Evolutionary conservation across 495 filamentous ascomycete genomes (phyloP).

Genomic region (Penicillium malachiteum): DNA sequence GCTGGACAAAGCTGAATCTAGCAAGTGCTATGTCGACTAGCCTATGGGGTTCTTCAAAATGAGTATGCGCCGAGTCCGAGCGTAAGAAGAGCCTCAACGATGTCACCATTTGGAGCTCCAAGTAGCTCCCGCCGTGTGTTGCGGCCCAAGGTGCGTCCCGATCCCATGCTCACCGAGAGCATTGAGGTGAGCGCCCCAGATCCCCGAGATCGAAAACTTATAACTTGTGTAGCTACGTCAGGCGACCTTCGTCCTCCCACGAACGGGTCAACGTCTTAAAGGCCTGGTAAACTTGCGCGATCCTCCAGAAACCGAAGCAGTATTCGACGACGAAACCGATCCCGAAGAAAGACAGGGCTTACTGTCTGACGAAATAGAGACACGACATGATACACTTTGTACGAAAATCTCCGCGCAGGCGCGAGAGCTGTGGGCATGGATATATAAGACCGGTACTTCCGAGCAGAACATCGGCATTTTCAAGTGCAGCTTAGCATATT

Average conservation of each 20-base stretch:
- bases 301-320: conserved; percentile 12
- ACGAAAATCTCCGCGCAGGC: conserved; percentile 11
- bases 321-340: conserved; percentile 10
- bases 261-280: conserved; percentile 53
- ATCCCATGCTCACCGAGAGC: conserved; percentile 1
- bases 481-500: conserved; percentile 92
- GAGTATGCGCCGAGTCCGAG: conserved; percentile 7
- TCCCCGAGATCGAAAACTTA: no score
- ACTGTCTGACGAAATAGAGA: conserved; percentile 32
- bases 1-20: background rate
- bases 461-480: conserved; percentile 71
- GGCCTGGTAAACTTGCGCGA: conserved; percentile 48
- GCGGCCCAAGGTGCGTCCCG: conserved; percentile 38
- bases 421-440: conserved; percentile 13
- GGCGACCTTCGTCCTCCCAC: conserved; percentile 53
- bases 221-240: conserved; percentile 44
- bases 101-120: conserved; percentile 33
- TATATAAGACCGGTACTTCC: conserved; percentile 47
- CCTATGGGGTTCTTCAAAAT: conserved; percentile 5
- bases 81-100: conserved; percentile 23
- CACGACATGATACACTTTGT: conserved; percentile 14
- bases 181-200: no score
- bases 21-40: background rate
- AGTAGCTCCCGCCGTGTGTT: conserved; percentile 40
- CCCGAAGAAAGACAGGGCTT: conserved; percentile 42